Conservation (phyloP, 2,329 filamentous ascomycete genomes). For the Venturia nashicola region DNA sequence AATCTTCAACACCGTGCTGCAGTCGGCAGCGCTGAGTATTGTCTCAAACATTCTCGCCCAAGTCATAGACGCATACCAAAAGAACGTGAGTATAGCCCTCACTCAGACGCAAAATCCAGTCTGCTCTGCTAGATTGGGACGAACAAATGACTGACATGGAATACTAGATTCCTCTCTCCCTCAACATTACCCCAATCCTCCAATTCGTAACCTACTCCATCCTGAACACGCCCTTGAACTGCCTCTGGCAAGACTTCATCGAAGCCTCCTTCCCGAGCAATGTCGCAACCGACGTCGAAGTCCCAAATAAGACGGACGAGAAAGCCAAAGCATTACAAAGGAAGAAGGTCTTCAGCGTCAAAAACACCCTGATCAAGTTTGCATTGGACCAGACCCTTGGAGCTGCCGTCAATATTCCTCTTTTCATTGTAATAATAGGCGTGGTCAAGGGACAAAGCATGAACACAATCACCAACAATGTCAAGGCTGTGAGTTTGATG, state of each 20-base stretch:
- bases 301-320: conserved; percentile 14
- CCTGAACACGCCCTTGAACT: conserved; percentile 69
- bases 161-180: conserved; percentile 10
- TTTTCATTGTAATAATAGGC: conserved; percentile 49
- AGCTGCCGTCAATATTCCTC: conserved; percentile 50
- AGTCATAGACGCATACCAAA: conserved; percentile 49
- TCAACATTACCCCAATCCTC: conserved; percentile 57
- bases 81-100: conserved; percentile 34
- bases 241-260: conserved; percentile 71
- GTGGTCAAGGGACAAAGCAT: conserved; percentile 28
- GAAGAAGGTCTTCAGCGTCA: conserved; percentile 35
- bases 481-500: conserved; percentile 19
- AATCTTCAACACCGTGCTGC: conserved; percentile 25
- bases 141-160: background rate
- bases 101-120: conserved; percentile 1
- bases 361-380: conserved; percentile 57
- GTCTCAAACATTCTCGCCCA: conserved; percentile 66
- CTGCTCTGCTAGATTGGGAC: background rate
- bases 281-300: conserved; percentile 16
- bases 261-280: conserved; percentile 62
- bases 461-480: conserved; percentile 20
- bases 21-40: conserved; percentile 52
- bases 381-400: conserved; percentile 57
- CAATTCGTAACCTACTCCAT: conserved; percentile 67
- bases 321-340: conserved; percentile 21